phyloP scores from a whole-genome alignment of 2,329 filamentous ascomycete species.

The Penicillium crustosum region DNA sequence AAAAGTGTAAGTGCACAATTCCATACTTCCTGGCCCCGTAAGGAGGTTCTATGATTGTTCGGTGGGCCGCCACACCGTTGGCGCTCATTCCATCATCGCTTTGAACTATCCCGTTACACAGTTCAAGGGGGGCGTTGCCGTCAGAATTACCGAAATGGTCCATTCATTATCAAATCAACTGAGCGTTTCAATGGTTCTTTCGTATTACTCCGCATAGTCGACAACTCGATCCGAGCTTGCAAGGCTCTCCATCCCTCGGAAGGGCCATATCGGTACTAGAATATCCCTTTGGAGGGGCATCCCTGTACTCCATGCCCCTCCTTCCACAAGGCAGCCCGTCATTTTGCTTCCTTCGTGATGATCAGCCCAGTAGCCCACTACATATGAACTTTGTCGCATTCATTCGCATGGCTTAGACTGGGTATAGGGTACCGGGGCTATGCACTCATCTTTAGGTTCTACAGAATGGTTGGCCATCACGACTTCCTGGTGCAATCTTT shows the following conservation, averaged over 20 bases:
- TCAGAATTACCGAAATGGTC: background rate
- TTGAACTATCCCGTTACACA: conserved; percentile 1
- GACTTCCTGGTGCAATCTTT: conserved; percentile 1
- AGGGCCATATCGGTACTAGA: background rate
- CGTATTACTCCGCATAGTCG: background rate
- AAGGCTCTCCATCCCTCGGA: background rate
- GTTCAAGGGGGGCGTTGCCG: background rate
- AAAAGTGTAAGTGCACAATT: background rate
- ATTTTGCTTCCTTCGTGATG: conserved; percentile 2
- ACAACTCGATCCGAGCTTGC: background rate
- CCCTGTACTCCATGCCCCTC: background rate
- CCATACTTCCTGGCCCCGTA: conserved; percentile 1
- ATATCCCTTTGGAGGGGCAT: conserved; percentile 10
- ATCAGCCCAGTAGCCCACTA: background rate
- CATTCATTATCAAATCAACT: conserved; percentile 6
- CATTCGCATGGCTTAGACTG: background rate
- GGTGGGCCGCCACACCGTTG: conserved; percentile 3
- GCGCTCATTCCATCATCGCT: background rate
- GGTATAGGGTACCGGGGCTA: background rate
- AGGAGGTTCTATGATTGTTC: conserved; percentile 5
- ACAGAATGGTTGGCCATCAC: conserved; percentile 5
- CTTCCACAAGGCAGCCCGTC: background rate
- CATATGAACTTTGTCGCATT: background rate
- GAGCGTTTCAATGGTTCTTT: background rate
- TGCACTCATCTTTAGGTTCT: conserved; percentile 1